phyloP scores from a whole-genome alignment of 306 rosid genomes.

The Notholithocarpus densiflorus region DNA sequence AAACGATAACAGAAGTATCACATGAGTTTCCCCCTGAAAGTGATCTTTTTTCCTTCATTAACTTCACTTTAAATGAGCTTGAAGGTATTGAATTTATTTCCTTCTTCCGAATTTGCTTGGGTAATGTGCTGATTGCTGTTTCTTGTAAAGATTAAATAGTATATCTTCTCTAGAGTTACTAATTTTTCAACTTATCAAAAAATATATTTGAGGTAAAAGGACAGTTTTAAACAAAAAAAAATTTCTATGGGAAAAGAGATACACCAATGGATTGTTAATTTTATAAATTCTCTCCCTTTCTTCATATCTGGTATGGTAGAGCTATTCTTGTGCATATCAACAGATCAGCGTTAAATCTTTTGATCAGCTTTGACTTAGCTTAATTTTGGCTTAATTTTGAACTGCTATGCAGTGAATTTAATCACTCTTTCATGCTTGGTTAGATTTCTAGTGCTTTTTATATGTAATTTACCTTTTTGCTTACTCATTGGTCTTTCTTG shows the following conservation, averaged over 20 bases:
- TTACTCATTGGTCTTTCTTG: neutral
- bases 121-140: conserved; percentile 6
- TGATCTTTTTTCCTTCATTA: conserved; percentile 61
- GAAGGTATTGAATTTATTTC: conserved; percentile 57
- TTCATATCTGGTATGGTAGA: neutral
- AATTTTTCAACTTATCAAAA: neutral
- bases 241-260: neutral
- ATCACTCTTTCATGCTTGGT: neutral
- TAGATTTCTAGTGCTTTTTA: neutral
- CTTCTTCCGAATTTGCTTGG: neutral
- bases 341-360: neutral
- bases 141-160: neutral
- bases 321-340: neutral
- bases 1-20: conserved; percentile 29
- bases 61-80: conserved; percentile 45
- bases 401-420: neutral
- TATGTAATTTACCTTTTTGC: neutral
- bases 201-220: neutral
- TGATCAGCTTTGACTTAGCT: neutral
- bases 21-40: conserved; percentile 33
- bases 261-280: neutral
- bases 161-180: neutral
- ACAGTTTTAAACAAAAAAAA: neutral
- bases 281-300: neutral
- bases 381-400: too few species aligned